Conservation (phyloP, 495 filamentous ascomycete species). For the Aspergillus cavernicola region DNA sequence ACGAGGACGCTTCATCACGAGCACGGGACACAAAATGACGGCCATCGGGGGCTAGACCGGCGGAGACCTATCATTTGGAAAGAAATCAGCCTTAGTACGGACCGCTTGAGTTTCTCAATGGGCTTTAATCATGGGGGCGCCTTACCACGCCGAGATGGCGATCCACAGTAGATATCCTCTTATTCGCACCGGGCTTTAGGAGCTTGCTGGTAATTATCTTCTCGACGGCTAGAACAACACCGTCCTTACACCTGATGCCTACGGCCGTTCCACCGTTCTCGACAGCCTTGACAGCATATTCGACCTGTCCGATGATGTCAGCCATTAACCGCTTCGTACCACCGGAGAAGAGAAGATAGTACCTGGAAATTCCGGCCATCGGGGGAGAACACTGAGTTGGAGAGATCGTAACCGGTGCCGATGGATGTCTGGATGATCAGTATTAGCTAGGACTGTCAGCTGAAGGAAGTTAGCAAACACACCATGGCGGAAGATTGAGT, state of each 20-base stretch:
- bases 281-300: conserved; percentile 97
- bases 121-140: background rate
- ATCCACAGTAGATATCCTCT: conserved; percentile 92
- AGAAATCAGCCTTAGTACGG: conserved; percentile 1
- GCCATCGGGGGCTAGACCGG: conserved; percentile 90
- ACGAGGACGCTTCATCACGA: conserved; percentile 84
- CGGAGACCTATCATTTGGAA: conserved; percentile 63
- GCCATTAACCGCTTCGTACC: background rate
- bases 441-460: conserved; percentile 12
- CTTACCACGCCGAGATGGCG: conserved; percentile 89
- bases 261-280: conserved; percentile 97
- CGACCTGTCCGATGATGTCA: conserved; percentile 54
- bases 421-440: conserved; percentile 76
- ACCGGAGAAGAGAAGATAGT: conserved; percentile 7
- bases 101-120: background rate
- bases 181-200: conserved; percentile 88
- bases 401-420: conserved; percentile 98
- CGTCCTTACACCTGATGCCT: conserved; percentile 95
- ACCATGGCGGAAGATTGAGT: conserved; percentile 32
- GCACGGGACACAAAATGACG: conserved; percentile 93
- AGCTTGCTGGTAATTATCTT: conserved; percentile 95
- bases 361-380: conserved; percentile 98
- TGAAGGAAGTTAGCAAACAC: conserved; percentile 11
- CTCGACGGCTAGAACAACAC: conserved; percentile 92
- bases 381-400: conserved; percentile 98